Percentiles rank a stretch among this genome's conserved stretches.
Conservation (phyloP, 2,329 filamentous ascomycete species). For the Arachnomyces sp. region DNA sequence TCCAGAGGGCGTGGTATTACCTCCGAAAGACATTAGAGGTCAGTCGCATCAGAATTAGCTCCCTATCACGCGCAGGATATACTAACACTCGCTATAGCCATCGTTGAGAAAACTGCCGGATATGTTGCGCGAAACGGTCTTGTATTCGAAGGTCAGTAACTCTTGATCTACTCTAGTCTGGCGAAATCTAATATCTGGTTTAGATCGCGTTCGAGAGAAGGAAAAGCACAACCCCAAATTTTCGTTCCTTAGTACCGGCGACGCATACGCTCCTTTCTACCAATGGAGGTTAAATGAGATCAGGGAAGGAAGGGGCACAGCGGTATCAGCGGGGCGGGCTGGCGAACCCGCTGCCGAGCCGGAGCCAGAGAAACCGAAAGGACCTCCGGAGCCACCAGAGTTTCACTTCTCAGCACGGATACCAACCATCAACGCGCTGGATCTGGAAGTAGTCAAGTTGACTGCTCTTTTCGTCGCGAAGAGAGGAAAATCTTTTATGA, state of each 20-base stretch:
- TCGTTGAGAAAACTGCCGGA: slow-evolving; percentile 90
- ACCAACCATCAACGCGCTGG: slow-evolving; percentile 93
- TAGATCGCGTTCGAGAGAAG: slow-evolving; percentile 73
- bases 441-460: slow-evolving; percentile 63
- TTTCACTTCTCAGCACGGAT: slow-evolving; percentile 93
- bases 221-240: slow-evolving; percentile 82
- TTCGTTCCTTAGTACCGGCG: slow-evolving; percentile 69
- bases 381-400: slow-evolving; percentile 74
- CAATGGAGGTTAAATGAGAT: slow-evolving; percentile 84
- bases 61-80: slow-evolving; percentile 2
- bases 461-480: slow-evolving; percentile 89
- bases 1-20: slow-evolving; percentile 75
- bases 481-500: slow-evolving; percentile 88
- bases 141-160: slow-evolving; percentile 54
- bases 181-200: slow-evolving; percentile 1
- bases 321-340: slow-evolving; percentile 64
- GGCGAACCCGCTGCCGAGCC: slow-evolving; percentile 51
- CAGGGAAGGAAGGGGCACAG: slow-evolving; percentile 70
- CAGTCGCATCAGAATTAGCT: slow-evolving; percentile 12
- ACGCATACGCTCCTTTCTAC: slow-evolving; percentile 84
- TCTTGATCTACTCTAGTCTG: not conserved
- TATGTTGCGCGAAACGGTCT: slow-evolving; percentile 66
- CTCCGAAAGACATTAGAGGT: slow-evolving; percentile 72
- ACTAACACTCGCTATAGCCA: slow-evolving; percentile 35
- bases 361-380: slow-evolving; percentile 60